Conservation (phyloP, 768 basidiomycete genomes). For the Tubosaeta sp. region DNA sequence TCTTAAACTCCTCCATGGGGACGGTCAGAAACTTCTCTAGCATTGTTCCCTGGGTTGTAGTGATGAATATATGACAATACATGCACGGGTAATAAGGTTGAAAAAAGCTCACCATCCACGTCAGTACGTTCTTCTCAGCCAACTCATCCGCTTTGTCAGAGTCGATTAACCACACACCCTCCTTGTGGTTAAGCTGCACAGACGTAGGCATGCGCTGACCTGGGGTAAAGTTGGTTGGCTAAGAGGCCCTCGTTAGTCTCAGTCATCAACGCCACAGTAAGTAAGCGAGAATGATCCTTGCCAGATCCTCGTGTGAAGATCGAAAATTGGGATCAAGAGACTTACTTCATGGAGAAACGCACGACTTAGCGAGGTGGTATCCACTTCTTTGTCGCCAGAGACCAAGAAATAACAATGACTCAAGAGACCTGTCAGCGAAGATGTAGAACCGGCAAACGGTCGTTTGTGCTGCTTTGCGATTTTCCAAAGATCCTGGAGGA, state of each 20-base stretch:
- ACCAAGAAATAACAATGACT: conserved; percentile 86
- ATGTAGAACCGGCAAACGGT: conserved; percentile 82
- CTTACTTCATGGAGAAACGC: conserved; percentile 58
- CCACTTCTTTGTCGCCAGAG: conserved; percentile 64
- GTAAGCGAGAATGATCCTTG: neutral
- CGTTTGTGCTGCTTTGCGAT: conserved; percentile 58
- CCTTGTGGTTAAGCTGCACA: conserved; percentile 58
- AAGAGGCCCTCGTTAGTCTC: conserved; percentile 2
- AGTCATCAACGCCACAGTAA: neutral
- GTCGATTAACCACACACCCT: conserved; percentile 69
- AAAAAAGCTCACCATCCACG: conserved; percentile 58
- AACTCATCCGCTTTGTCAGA: conserved; percentile 40
- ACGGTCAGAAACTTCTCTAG: conserved; percentile 85
- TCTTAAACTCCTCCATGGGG: conserved; percentile 56
- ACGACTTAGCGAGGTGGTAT: conserved; percentile 56
- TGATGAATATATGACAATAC: neutral
- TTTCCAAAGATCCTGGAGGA: conserved; percentile 53
- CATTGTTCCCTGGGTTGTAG: conserved; percentile 65
- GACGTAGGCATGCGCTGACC: conserved; percentile 77
- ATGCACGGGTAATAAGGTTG: neutral
- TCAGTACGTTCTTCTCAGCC: conserved; percentile 63
- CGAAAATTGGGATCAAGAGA: neutral
- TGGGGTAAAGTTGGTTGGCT: conserved; percentile 66
- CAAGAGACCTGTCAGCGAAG: conserved; percentile 79
- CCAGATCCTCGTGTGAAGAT: neutral